Evolutionary conservation across 1,284 basidiomycete genomes (phyloP), one percentile per base, ranked within the genome.

Genomic region (Fomitopsis palustris): DNA sequence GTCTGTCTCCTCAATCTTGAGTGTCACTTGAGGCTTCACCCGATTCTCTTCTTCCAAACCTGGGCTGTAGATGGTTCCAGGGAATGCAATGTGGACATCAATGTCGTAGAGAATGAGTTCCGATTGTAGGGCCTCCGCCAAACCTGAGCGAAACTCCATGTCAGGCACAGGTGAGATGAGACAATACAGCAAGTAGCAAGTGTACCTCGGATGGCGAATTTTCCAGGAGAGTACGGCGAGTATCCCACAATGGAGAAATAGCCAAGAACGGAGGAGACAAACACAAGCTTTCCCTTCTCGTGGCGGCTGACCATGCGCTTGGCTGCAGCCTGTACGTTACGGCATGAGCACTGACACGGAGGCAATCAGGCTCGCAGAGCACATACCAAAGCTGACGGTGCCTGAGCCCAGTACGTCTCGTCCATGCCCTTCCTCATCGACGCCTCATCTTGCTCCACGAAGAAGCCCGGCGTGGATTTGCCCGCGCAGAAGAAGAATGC

Each of bases 221-320:
- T 98, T 53, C 87, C 91, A 0, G 96, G 94, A 1, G 92, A 79
- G 72, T 99, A 98, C 2, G 88, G 82, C 3, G 90, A 80, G 68
- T 92, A 98, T 0, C 96, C 96, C 17, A 92, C 78, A 54, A 98
- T 81, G 1, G 87, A 84, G 78, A 95, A 90, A 65, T 90, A 86
- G 0, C 89, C 91, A 16, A 96, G 73, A n/a, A 88, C 82, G 0
- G 93, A 95, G 8, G 88, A 88, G 23, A 93, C 86, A 54, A 98
- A 85, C 4, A 94, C 81, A 59, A 98, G 88, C 69, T 90, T 92
- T 41, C 81, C 81, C 54, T 82, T 79, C 17, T 78, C 76, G 25
- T 77, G 75, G 41, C 82, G 76, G 45, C 78, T 77, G 12, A 85
- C 85, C 88, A 96, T 93, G 56, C 80, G 78, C 68, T 87, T 87